Percentiles rank a stretch among this genome's conserved stretches.
Evolutionary conservation across 2,329 filamentous ascomycete genomes (phyloP).

Genomic region (Ceratocystis diversiconidia): DNA sequence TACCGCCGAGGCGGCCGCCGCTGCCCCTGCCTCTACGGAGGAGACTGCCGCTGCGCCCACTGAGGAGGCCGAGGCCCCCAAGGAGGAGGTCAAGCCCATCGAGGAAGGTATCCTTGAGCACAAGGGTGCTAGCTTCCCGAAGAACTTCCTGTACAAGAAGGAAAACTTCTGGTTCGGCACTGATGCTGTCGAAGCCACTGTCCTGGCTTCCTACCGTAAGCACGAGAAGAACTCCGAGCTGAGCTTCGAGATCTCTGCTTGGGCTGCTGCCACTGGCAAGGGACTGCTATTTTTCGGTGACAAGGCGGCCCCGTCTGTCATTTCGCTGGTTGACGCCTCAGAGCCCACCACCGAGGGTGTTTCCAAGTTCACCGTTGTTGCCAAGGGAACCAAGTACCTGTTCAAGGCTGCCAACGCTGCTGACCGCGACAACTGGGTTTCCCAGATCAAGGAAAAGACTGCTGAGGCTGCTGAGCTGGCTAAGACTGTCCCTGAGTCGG

Average conservation of each 20-base stretch:
- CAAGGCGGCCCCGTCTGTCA: slow-evolving; percentile 66
- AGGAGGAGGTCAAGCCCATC: slow-evolving; percentile 38
- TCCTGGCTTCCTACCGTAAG: slow-evolving; percentile 64
- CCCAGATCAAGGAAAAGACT: slow-evolving; percentile 67
- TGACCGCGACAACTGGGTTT: slow-evolving; percentile 88
- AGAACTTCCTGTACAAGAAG: slow-evolving; percentile 83
- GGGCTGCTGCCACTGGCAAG: slow-evolving; percentile 88
- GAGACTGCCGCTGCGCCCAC: slow-evolving; percentile 28
- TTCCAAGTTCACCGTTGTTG: slow-evolving; percentile 73
- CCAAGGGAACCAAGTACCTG: slow-evolving; percentile 78
- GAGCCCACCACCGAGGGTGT: slow-evolving; percentile 64
- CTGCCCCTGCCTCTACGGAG: slow-evolving; percentile 31
- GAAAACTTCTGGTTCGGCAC: slow-evolving; percentile 80
- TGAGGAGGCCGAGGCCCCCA: slow-evolving; percentile 29
- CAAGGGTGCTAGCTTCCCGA: slow-evolving; percentile 76
- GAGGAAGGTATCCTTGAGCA: slow-evolving; percentile 76
- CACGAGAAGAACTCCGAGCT: slow-evolving; percentile 68
- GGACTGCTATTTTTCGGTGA: slow-evolving; percentile 85
- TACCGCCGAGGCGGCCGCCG: slow-evolving; percentile 31
- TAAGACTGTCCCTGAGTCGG: slow-evolving; percentile 57
- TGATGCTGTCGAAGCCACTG: slow-evolving; percentile 58
- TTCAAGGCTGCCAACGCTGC: slow-evolving; percentile 66
- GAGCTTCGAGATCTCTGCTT: slow-evolving; percentile 68
- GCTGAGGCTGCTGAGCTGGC: slow-evolving; percentile 73
- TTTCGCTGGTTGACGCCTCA: slow-evolving; percentile 59